These are phyloP conservation scores for Yamadazyma friedrichii DNA, from an alignment of 1,139 yeast species.

Conservation along the genomic window DNA sequence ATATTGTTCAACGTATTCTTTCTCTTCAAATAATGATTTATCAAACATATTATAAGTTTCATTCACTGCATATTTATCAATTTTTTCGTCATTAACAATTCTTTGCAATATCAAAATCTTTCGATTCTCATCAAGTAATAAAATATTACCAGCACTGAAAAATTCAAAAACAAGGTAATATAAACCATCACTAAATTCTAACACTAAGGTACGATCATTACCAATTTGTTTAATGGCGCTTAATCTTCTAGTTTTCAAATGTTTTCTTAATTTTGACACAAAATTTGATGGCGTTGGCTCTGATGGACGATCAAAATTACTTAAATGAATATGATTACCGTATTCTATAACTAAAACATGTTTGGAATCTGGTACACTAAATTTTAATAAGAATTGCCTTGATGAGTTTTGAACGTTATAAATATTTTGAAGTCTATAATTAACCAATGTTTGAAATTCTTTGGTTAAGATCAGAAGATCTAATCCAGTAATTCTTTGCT, in stretches of 20 bases:
- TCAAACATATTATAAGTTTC: conserved; percentile 66
- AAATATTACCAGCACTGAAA: conserved; percentile 90
- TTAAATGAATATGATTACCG: conserved; percentile 77
- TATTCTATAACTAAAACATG: conserved; percentile 75
- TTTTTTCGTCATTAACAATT: conserved; percentile 69
- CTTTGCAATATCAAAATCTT: conserved; percentile 76
- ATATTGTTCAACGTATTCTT: conserved; percentile 12
- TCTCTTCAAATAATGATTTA: conserved; percentile 38
- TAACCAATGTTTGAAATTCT: conserved; percentile 63
- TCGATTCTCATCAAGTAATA: conserved; percentile 66
- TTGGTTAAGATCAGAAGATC: conserved; percentile 71
- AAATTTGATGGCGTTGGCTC: conserved; percentile 83
- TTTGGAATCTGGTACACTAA: conserved; percentile 82
- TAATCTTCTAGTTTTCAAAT: conserved; percentile 75
- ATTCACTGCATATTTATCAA: conserved; percentile 67
- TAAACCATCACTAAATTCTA: conserved; percentile 79
- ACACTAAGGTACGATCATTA: conserved; percentile 74
- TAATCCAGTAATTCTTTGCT: conserved; percentile 86
- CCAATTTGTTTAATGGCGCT: conserved; percentile 72
- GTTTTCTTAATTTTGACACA: conserved; percentile 82
- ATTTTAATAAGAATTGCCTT: conserved; percentile 76
- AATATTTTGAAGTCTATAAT: conserved; percentile 78
- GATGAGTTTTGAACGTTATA: conserved; percentile 75
- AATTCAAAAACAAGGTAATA: conserved; percentile 83
- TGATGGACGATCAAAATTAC: conserved; percentile 78